These are phyloP conservation scores for Trichophyton schoenleinii DNA, from an alignment of 2,329 filamentous ascomycete species.

Conservation along the genomic window DNA sequence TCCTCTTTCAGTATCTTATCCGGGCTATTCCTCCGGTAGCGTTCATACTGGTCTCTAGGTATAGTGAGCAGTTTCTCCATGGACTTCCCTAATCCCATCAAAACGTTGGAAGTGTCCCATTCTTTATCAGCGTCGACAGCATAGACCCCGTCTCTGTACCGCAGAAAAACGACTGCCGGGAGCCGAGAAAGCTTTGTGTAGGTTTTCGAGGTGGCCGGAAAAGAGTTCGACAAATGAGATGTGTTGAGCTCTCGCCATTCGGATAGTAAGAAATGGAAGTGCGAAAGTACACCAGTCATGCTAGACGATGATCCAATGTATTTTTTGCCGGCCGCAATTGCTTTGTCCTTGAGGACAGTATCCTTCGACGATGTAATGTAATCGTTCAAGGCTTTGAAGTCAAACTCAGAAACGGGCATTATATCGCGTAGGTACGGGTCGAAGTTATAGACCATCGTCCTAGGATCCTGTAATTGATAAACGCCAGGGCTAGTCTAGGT, in stretches of 20 bases:
- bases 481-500: constrained; percentile 51
- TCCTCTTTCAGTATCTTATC: constrained; percentile 56
- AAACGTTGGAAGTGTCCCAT: constrained; percentile 68
- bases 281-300: constrained; percentile 75
- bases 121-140: constrained; percentile 95
- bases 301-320: constrained; percentile 95
- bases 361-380: constrained; percentile 93
- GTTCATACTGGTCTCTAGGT: constrained; percentile 70
- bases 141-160: constrained; percentile 72
- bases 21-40: constrained; percentile 58
- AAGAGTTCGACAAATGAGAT: constrained; percentile 53
- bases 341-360: constrained; percentile 53
- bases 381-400: constrained; percentile 71
- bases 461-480: constrained; percentile 78
- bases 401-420: constrained; percentile 87
- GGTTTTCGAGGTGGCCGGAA: constrained; percentile 46
- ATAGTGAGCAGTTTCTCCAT: constrained; percentile 92
- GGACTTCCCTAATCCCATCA: constrained; percentile 86
- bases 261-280: constrained; percentile 88
- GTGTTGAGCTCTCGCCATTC: constrained; percentile 63
- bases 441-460: constrained; percentile 87
- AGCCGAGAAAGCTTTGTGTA: constrained; percentile 63
- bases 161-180: constrained; percentile 69
- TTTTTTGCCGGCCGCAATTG: constrained; percentile 54
- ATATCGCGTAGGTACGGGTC: constrained; percentile 87